Conservation (phyloP, 805 yeast genomes). For the Lachancea waltii region DNA sequence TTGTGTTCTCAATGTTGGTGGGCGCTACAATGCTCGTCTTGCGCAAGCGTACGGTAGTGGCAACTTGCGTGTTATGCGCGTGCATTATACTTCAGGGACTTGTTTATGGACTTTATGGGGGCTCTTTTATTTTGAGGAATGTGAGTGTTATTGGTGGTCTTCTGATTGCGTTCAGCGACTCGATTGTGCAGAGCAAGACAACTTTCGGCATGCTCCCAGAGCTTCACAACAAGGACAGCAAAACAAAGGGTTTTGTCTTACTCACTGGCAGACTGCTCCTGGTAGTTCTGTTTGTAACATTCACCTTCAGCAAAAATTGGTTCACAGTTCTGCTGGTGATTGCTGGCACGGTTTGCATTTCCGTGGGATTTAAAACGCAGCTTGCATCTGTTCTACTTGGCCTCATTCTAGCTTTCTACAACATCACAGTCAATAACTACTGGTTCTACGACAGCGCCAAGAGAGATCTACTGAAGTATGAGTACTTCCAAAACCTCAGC, state of each 20-base stretch:
- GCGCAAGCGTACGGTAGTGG: conserved; percentile 60
- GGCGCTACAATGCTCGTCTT: conserved; percentile 69
- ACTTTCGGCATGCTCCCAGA: conserved; percentile 41
- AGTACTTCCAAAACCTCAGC: conserved; percentile 88
- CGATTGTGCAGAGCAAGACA: conserved; percentile 69
- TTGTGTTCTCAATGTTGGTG: conserved; percentile 61
- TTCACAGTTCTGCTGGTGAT: conserved; percentile 57
- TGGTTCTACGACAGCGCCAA: conserved; percentile 69
- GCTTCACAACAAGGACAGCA: conserved; percentile 56
- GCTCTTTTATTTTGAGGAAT: conserved; percentile 79
- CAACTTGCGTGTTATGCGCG: conserved; percentile 60
- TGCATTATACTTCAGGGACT: conserved; percentile 81
- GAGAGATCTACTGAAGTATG: conserved; percentile 86
- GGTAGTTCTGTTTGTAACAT: conserved; percentile 78
- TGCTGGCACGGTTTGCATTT: conserved; percentile 70
- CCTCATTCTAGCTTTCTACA: conserved; percentile 64
- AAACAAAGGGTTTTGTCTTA: conserved; percentile 65
- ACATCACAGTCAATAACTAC: conserved; percentile 75
- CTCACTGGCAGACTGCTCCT: conserved; percentile 84
- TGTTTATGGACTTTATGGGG: conserved; percentile 80
- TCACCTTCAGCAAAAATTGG: conserved; percentile 72
- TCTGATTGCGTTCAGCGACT: conserved; percentile 78
- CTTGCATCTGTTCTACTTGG: conserved; percentile 71
- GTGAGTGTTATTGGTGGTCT: conserved; percentile 89
- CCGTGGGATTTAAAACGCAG: conserved; percentile 89